Evolutionary conservation across 345 rosid genomes (phyloP), one percentile per base, ranked within the genome.

Genomic region (Eucalyptus urophylla): DNA sequence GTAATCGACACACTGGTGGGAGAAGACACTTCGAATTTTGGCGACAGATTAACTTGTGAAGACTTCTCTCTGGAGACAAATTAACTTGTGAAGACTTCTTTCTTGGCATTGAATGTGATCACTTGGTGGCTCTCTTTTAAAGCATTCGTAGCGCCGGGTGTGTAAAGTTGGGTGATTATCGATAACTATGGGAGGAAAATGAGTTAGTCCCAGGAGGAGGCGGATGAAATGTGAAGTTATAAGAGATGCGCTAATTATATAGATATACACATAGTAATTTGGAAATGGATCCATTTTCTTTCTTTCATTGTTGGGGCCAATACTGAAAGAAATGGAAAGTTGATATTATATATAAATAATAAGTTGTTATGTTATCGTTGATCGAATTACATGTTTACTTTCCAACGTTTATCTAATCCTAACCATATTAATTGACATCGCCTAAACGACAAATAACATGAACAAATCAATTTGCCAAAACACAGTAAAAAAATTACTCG

Each of bases 361-460:
- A n/a, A 16, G 10, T 14, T 15, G 40, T 14, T n/a, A 65, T 65
- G 11, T 15, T 65, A 65, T 0, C 6, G 3, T 33, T 65, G 33
- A 65, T 65, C 3, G 6, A 65, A 33, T 65, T n/a, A 14, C 6
- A 2, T 65, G 21, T 16, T n/a, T 65, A 6, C 17, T 65, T 14
- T n/a, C 21, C 21, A 8, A 7, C 1, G 21, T 65, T 65, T 65
- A 65, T 65, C 33, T 65, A 65, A n/a, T 65, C 8, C 19, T n/a
- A 16, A 65, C 37, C 76, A 14, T 65, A n/a, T 65, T n/a, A 14
- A n/a, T 65, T 65, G 40, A 65, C 31, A 65, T 14, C 3, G 0
- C 19, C 76, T 14, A n/a, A n/a, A 65, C 1, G 0, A 15, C 8
- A n/a, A 31, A 6, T 5, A 16, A 65, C 8, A 15, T 33, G 5